Percentiles rank a stretch among this genome's conserved stretches.
Conservation (phyloP, 805 yeast genomes). For the Lachancea dasiensis region DNA sequence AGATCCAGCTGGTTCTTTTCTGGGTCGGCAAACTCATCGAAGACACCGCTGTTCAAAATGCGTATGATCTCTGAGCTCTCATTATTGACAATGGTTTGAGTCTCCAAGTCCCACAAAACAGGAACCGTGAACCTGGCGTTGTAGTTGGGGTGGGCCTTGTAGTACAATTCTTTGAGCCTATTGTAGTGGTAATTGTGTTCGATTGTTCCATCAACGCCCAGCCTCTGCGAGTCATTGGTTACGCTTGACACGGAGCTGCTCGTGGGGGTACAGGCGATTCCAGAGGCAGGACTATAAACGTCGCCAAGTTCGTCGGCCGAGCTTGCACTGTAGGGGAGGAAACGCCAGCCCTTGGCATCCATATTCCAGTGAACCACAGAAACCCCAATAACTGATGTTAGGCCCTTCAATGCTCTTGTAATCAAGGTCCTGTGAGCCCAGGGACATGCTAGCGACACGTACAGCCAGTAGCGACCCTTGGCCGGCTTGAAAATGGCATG, state of each 20-base stretch:
- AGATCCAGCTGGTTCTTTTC: conserved; percentile 39
- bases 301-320: conserved; percentile 21
- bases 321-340: conserved; percentile 42
- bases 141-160: conserved; percentile 68
- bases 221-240: conserved; percentile 15
- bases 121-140: conserved; percentile 88
- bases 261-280: conserved; percentile 3
- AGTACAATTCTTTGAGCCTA: conserved; percentile 66
- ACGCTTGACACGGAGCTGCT: conserved; percentile 8
- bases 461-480: conserved; percentile 75
- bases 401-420: conserved; percentile 67
- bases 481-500: conserved; percentile 70
- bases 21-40: conserved; percentile 44
- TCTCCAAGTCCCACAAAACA: conserved; percentile 83
- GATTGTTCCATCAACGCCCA: conserved; percentile 37
- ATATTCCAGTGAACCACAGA: conserved; percentile 89
- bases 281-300: conserved; percentile 1
- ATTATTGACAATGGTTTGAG: conserved; percentile 79
- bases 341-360: conserved; percentile 88
- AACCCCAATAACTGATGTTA: conserved; percentile 51
- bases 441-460: conserved; percentile 87
- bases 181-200: conserved; percentile 56
- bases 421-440: conserved; percentile 89
- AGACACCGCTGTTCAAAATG: conserved; percentile 72
- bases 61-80: conserved; percentile 88